Conservation (phyloP, 202 grass and related monocot species). For the Zoysia matrella region DNA sequence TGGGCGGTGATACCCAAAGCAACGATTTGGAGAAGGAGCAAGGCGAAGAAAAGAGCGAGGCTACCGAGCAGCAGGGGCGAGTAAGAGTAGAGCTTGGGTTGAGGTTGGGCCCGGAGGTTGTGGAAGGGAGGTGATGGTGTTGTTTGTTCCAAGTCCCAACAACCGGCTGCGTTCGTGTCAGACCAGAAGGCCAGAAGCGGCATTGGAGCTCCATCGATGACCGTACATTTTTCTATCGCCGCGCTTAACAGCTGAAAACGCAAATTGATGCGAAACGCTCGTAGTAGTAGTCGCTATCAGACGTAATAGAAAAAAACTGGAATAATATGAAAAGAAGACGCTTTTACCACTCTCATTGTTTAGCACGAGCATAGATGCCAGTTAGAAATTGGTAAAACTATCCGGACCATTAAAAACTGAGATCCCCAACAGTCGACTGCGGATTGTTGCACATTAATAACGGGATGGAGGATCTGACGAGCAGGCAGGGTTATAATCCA, state of each 20-base stretch:
- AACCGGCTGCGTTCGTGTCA: neutral
- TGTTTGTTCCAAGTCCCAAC: neutral
- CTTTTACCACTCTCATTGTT: no score
- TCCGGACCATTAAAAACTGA: no score
- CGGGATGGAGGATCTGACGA: no score
- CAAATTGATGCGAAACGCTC: neutral
- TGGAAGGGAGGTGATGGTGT: neutral
- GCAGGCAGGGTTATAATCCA: no score
- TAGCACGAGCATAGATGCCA: no score
- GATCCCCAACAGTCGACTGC: no score
- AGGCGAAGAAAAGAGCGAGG: neutral
- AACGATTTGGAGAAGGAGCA: neutral
- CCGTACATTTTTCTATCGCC: no score
- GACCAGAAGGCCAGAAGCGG: neutral
- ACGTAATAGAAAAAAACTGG: neutral
- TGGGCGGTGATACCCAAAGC: neutral
- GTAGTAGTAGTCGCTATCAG: neutral
- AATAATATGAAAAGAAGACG: neutral
- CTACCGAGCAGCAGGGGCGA: neutral
- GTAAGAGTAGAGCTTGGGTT: neutral
- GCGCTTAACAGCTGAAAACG: no score
- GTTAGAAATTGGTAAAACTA: no score
- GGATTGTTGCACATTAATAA: no score
- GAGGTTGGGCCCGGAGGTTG: no score
- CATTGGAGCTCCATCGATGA: neutral